Base-by-base conservation (phyloP, 208 protist genomes). In the Leishmania amazonensis region DNA sequence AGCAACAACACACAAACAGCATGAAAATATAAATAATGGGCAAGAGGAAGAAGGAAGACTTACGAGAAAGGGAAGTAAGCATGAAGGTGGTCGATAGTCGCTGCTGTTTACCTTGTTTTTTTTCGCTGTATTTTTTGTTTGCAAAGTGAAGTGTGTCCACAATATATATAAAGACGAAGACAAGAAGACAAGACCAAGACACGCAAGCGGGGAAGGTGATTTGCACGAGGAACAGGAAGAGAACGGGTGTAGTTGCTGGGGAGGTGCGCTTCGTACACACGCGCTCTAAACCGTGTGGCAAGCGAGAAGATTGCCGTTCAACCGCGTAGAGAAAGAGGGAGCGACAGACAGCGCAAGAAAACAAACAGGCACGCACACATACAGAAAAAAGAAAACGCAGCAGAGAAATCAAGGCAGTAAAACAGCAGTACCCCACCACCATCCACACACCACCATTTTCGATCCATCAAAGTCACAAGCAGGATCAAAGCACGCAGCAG, bases 1-100 rank as follows among this genome's bases (percentile, higher is more conserved):
- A 54, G 9, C 49, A 53, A 0, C 58, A 13, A 13, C 7, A 85
- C 58, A 81, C n/a, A 73, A 6, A 78, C 65, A 76, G 74, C 35
- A 58, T 17, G 40, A 58, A 19, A 58, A 5, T 7, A 57, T 2
- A 21, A 74, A 45, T 31, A 28, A 47, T 51, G 28, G 21, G 19
- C 7, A 9, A 75, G 3, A 21, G 24, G 5, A 24, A 53, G 45
- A 54, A 75, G 11, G 31, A 75, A 40, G 15, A 75, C 9, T 64
- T 28, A 64, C 58, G 9, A 64, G 13, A 31, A 68, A 40, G 13
- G 11, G 11, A 13, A 68, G 13, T 9, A 40, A 40, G 11, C n/a
- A 40, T 68, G 62, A 64, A 64, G 28, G n/a, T 17, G 19, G 7
- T 28, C 6, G 11, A 64, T 31, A 31, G 4, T 64, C 58, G 28